Evolutionary conservation across 768 basidiomycete species (phyloP).

Genomic region (Calvatia gigantea): DNA sequence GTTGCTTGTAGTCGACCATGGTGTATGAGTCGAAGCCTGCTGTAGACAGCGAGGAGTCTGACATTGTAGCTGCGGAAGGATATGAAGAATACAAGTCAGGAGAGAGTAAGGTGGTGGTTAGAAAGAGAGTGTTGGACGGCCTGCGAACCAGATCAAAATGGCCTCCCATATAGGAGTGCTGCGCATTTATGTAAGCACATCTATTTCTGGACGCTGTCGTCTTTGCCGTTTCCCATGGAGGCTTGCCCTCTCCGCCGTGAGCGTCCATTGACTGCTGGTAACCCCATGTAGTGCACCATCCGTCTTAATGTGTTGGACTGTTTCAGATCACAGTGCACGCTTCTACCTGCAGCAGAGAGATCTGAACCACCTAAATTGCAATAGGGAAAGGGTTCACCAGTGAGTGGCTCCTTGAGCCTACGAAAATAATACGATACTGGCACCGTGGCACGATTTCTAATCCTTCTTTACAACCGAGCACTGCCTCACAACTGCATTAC

Average conservation of each 20-base stretch:
- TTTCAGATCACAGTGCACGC: conserved; percentile 10
- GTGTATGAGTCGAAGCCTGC: conserved; percentile 29
- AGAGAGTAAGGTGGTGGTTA: conserved; percentile 27
- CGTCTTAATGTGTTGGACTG: background rate
- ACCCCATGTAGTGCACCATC: background rate
- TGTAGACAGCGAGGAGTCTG: conserved; percentile 26
- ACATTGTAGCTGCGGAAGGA: conserved; percentile 31
- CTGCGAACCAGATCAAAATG: conserved; percentile 12
- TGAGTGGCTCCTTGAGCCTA: too few species aligned
- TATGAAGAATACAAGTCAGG: conserved; percentile 19
- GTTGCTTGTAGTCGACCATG: conserved; percentile 33
- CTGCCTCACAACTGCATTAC: conserved; percentile 11
- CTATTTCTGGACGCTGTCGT: conserved; percentile 11
- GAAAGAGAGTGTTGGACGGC: conserved; percentile 21
- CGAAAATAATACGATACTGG: too few species aligned
- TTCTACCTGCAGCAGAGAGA: background rate
- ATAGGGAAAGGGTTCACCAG: too few species aligned
- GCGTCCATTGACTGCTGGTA: background rate
- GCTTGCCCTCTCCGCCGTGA: conserved; percentile 5
- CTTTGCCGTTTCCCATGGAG: conserved; percentile 12
- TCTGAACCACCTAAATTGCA: too few species aligned
- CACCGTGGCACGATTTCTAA: background rate
- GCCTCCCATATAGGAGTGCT: conserved; percentile 29
- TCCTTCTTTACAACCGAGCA: conserved; percentile 4
- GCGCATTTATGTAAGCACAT: conserved; percentile 27